These are phyloP conservation scores for Fomitopsis betulina DNA, from an alignment of 1,284 basidiomycete species.

Conservation along the genomic window DNA sequence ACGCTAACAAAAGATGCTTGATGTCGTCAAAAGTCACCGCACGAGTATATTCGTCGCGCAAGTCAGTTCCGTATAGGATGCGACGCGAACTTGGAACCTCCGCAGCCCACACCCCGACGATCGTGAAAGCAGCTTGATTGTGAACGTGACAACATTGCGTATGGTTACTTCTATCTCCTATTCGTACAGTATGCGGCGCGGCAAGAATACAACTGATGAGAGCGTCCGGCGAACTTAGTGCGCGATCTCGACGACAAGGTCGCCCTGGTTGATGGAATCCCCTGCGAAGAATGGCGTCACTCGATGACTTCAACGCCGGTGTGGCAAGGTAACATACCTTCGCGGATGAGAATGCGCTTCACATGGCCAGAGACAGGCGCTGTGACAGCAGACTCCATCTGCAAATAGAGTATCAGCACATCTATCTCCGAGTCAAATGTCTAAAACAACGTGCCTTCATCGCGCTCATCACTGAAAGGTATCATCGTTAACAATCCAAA, in stretches of 20 bases:
- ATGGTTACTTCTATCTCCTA: slow-evolving; percentile 12
- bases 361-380: slow-evolving; percentile 94
- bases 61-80: background rate
- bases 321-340: slow-evolving; percentile 47
- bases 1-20: background rate
- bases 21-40: background rate
- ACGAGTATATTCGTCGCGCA: background rate
- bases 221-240: slow-evolving; percentile 38
- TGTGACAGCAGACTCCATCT: slow-evolving; percentile 97
- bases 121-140: background rate
- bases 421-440: slow-evolving; percentile 8
- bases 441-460: slow-evolving; percentile 67
- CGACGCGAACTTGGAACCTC: background rate
- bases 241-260: slow-evolving; percentile 81
- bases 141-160: background rate
- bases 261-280: slow-evolving; percentile 86
- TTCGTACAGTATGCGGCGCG: slow-evolving; percentile 14
- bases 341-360: slow-evolving; percentile 85
- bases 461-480: slow-evolving; percentile 67
- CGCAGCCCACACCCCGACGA: background rate
- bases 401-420: slow-evolving; percentile 17
- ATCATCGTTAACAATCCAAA: slow-evolving; percentile 7
- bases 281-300: slow-evolving; percentile 37
- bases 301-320: background rate
- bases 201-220: background rate